Percentiles rank a stretch among this genome's conserved stretches.
Evolutionary conservation across 2,329 filamentous ascomycete genomes (phyloP).

Genomic region (Thelonectria blattea): DNA sequence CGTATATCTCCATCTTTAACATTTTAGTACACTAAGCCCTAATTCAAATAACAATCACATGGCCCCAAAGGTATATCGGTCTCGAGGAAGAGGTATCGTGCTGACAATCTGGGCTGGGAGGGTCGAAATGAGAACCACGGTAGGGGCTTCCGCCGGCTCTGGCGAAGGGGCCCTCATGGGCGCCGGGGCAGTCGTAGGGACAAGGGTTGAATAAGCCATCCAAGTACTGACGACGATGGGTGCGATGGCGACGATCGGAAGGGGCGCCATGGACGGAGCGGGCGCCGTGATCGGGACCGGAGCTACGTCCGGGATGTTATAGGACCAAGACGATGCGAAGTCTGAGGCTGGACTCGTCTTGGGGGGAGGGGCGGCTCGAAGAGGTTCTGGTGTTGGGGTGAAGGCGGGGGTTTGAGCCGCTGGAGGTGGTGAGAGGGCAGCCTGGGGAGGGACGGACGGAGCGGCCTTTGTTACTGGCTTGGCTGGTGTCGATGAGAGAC

Average conservation of each 20-base stretch:
- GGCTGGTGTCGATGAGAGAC: no score
- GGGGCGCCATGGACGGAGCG: constrained; percentile 9
- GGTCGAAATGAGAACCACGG: constrained; percentile 11
- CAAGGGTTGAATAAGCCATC: constrained; percentile 1
- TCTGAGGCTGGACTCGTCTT: constrained; percentile 2
- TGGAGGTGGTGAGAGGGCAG: not conserved
- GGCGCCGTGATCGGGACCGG: constrained; percentile 12
- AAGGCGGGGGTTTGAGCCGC: not conserved
- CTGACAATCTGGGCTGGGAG: constrained; percentile 3
- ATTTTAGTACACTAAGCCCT: not conserved
- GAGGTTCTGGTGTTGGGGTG: constrained; percentile 13
- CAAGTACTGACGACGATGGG: constrained; percentile 23
- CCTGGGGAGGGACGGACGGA: not conserved
- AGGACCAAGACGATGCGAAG: constrained; percentile 1
- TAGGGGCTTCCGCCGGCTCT: constrained; percentile 14
- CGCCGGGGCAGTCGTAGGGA: constrained; percentile 4
- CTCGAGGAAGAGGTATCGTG: constrained; percentile 8
- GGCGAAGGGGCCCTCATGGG: constrained; percentile 16
- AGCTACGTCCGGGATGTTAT: constrained; percentile 13
- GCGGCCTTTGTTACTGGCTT: no score
- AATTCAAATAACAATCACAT: not conserved
- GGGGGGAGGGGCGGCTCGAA: constrained; percentile 13
- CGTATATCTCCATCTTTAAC: not conserved
- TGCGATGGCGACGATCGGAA: constrained; percentile 18
- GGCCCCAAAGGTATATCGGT: not conserved